Base-by-base conservation (phyloP, 208 protist genomes). In the Wallacemonas sp. region DNA sequence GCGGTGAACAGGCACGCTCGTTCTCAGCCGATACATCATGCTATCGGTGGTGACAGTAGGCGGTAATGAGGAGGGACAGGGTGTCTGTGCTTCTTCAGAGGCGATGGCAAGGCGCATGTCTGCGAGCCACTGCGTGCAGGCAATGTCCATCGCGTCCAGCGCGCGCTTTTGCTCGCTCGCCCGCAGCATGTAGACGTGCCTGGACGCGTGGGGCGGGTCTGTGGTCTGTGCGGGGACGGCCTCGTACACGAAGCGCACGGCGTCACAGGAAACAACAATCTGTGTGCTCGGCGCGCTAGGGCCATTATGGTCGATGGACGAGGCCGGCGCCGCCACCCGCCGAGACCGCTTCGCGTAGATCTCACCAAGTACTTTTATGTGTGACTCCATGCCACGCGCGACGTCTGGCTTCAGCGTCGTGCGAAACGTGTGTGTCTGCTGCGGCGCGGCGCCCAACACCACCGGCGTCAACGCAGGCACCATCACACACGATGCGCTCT, bases 41-140 rank as follows among this genome's bases (percentile, higher is more conserved):
- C n/a, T n/a, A n/a, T n/a, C n/a, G n/a, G n/a, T n/a, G n/a, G n/a
- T n/a, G n/a, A n/a, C n/a, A n/a, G n/a, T n/a, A n/a, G n/a, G n/a
- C n/a, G n/a, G n/a, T n/a, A n/a, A n/a, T n/a, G n/a, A n/a, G n/a
- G n/a, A n/a, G n/a, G n/a, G n/a, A n/a, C n/a, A n/a, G n/a, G n/a
- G n/a, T n/a, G n/a, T n/a, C n/a, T n/a, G n/a, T n/a, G 45, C 19
- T 9, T 53, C 45, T 30, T 53, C 45, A 19, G 24, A 53, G 3
- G 79, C n/a, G 3, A 81, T 17, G 32, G 64, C 39, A n/a, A 85
- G 26, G 26, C 79, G 79, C 10, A 85, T 19, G 75, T 85, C 79
- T 9, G 66, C 45, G 46, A 66, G 41, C 75, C 73, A 85, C 41
- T 71, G 66, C 17, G 70, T 66, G 64, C 75, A 81, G 42, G 39